phyloP scores from a whole-genome alignment of 768 basidiomycete species.

The Boletales sp. region DNA sequence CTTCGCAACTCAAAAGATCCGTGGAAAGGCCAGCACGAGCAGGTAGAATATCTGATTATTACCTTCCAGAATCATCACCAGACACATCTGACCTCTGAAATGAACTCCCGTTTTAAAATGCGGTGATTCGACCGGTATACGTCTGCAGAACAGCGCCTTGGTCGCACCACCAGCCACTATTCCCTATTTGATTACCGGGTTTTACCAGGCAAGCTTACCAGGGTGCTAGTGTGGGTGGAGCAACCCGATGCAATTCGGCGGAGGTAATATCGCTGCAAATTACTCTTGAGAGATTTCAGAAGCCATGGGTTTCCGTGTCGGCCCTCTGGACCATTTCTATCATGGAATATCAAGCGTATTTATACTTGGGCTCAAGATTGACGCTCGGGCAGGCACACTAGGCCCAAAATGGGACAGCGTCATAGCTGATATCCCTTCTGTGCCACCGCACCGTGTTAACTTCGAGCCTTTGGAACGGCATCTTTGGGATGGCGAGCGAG shows the following conservation, averaged over 20 bases:
- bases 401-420: conserved; percentile 1
- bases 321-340: neutral
- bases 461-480: neutral
- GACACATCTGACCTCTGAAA: no score
- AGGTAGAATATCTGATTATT: no score
- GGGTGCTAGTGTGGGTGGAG: neutral
- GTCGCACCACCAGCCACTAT: no score
- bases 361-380: conserved; percentile 20
- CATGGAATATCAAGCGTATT: conserved; percentile 11
- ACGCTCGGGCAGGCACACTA: neutral
- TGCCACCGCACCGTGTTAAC: neutral
- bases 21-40: no score
- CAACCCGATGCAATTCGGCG: no score
- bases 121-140: no score
- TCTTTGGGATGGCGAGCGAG: neutral
- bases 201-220: no score
- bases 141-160: no score
- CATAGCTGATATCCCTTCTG: neutral
- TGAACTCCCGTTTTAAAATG: no score
- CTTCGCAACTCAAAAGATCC: no score
- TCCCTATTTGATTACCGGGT: no score
- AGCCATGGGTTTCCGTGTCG: conserved; percentile 4
- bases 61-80: no score
- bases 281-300: conserved; percentile 5
- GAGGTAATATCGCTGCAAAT: conserved; percentile 5